Percentiles rank a stretch among this genome's conserved stretches.
phyloP scores from a whole-genome alignment of 495 filamentous ascomycete genomes.

The Cudoniella acicularis region DNA sequence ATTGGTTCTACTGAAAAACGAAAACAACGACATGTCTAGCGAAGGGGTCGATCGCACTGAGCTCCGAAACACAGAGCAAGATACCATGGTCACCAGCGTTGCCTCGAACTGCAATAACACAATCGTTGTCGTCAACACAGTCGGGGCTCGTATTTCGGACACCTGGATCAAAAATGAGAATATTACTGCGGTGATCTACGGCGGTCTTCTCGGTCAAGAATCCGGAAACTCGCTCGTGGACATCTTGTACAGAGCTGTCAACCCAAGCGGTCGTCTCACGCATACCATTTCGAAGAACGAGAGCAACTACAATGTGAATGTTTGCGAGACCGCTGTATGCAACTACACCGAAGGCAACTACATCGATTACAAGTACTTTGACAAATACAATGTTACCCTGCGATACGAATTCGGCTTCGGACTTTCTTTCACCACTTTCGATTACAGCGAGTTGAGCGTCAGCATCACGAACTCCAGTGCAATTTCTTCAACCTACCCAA shows the following conservation, averaged over 20 bases:
- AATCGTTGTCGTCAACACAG: constrained; percentile 81
- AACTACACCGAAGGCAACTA: constrained; percentile 81
- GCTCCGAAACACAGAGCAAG: background rate
- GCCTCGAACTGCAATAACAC: constrained; percentile 78
- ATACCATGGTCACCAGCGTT: constrained; percentile 67
- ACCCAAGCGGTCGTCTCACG: constrained; percentile 57
- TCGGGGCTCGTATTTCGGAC: constrained; percentile 67
- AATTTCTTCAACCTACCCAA: constrained; percentile 39
- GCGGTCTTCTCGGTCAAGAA: constrained; percentile 84
- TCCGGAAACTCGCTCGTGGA: constrained; percentile 83
- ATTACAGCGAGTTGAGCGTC: constrained; percentile 60
- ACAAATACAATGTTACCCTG: constrained; percentile 48
- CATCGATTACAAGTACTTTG: constrained; percentile 88
- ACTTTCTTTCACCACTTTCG: constrained; percentile 62
- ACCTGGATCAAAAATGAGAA: constrained; percentile 68
- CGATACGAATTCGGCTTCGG: constrained; percentile 86
- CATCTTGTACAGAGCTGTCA: constrained; percentile 81
- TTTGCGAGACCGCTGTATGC: constrained; percentile 55
- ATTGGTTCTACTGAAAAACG: background rate
- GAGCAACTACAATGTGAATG: constrained; percentile 81
- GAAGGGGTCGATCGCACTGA: background rate
- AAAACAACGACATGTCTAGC: background rate
- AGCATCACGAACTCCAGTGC: constrained; percentile 57
- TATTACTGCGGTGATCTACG: constrained; percentile 75
- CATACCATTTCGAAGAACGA: constrained; percentile 49